phyloP scores from a whole-genome alignment of 108 stramenopile species.

The Nitzschia inconspicua region DNA sequence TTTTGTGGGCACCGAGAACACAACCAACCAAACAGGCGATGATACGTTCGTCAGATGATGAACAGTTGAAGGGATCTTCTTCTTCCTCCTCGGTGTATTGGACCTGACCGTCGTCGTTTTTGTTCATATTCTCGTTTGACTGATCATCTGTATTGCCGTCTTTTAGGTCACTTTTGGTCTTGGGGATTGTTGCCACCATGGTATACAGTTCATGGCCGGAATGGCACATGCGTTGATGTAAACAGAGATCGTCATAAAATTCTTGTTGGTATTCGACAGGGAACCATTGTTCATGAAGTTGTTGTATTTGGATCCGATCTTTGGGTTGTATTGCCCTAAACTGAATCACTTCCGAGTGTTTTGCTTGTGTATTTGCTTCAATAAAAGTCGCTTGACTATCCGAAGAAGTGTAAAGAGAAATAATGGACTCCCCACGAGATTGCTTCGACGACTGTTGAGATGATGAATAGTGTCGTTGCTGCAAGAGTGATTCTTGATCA shows the following conservation, averaged over 20 bases:
- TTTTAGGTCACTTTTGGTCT: background rate
- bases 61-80: background rate
- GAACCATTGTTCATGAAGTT: conserved; percentile 70
- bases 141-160: background rate
- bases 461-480: no score
- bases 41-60: conserved; percentile 18
- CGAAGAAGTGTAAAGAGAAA: no score
- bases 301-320: conserved; percentile 54
- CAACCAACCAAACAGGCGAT: conserved; percentile 51
- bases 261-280: conserved; percentile 67
- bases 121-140: background rate
- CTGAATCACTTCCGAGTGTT: no score
- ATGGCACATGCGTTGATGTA: conserved; percentile 26
- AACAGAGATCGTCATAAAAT: conserved; percentile 57
- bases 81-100: background rate
- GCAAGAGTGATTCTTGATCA: no score
- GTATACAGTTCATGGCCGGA: conserved; percentile 32
- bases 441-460: no score
- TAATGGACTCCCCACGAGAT: no score
- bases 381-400: no score
- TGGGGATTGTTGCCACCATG: conserved; percentile 6
- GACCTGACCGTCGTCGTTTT: background rate
- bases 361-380: no score
- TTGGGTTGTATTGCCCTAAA: conserved; percentile 51
- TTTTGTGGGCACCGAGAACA: conserved; percentile 8